Conservation (phyloP, 495 filamentous ascomycete species). For the Massariosphaeria phaeospora region DNA sequence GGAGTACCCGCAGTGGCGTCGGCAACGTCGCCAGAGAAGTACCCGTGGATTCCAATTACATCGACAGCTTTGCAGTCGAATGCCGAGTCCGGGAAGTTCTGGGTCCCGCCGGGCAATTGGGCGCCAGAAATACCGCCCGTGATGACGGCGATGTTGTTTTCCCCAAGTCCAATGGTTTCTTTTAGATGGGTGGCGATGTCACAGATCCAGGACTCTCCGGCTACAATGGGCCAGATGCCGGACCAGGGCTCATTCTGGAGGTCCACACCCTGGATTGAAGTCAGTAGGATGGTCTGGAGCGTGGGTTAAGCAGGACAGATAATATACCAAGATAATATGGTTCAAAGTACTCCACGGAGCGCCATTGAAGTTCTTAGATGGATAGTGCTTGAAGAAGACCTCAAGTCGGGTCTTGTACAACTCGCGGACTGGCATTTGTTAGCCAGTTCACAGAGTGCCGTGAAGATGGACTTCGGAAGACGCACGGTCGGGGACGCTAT, state of each 20-base stretch:
- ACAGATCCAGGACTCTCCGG: conserved; percentile 29
- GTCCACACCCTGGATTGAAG: conserved; percentile 24
- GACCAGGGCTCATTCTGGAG: conserved; percentile 32
- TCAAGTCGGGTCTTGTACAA: conserved; percentile 23
- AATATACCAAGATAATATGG: conserved; percentile 28
- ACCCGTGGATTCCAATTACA: conserved; percentile 32
- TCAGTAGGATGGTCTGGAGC: not conserved
- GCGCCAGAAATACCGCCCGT: conserved; percentile 27
- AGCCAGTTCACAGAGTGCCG: not conserved
- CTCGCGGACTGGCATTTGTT: conserved; percentile 7
- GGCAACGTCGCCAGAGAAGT: conserved; percentile 7
- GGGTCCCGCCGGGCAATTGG: conserved; percentile 4
- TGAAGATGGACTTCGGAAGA: not conserved
- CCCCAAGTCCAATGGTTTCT: conserved; percentile 20
- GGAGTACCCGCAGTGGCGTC: conserved; percentile 25
- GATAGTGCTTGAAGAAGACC: conserved; percentile 24
- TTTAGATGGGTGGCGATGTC: conserved; percentile 31
- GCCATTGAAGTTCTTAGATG: conserved; percentile 30
- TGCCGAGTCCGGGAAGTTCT: conserved; percentile 26
- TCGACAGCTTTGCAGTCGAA: conserved; percentile 28
- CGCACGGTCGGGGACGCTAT: conserved; percentile 20
- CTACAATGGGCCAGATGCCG: conserved; percentile 25
- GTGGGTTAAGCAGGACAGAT: not conserved
- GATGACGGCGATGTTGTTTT: conserved; percentile 31
- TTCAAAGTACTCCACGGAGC: conserved; percentile 19